phyloP scores from a whole-genome alignment of 495 filamentous ascomycete species.

The Thermochaetoides thermophila region DNA sequence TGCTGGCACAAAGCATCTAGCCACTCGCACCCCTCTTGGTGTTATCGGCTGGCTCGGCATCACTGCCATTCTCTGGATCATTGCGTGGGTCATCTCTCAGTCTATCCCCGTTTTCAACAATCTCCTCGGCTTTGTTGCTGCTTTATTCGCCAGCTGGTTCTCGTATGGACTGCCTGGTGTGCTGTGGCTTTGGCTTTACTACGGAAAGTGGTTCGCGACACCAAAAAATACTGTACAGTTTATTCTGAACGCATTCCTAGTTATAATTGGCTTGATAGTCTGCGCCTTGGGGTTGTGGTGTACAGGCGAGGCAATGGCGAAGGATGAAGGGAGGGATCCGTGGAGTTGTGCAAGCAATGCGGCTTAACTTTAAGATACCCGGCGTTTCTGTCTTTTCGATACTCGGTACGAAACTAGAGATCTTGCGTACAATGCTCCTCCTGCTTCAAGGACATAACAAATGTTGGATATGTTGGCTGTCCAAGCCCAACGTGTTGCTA shows the following conservation, averaged over 20 bases:
- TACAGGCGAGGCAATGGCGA: conserved; percentile 8
- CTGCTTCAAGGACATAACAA: too few relatives aligned
- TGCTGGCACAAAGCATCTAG: conserved; percentile 11
- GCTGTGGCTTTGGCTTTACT: conserved; percentile 40
- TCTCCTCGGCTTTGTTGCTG: conserved; percentile 29
- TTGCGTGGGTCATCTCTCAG: conserved; percentile 45
- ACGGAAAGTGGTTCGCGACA: conserved; percentile 21
- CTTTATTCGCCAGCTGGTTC: conserved; percentile 37
- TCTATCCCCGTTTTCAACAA: conserved; percentile 46
- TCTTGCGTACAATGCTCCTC: too few relatives aligned
- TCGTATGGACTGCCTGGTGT: conserved; percentile 36
- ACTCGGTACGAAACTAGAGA: too few relatives aligned
- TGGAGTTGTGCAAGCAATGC: conserved; percentile 10
- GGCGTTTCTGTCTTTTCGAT: not conserved
- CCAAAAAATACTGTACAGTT: conserved; percentile 2
- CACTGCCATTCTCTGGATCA: conserved; percentile 34
- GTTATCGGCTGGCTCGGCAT: conserved; percentile 33
- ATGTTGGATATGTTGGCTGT: too few relatives aligned
- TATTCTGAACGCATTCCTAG: conserved; percentile 2
- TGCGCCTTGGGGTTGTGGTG: conserved; percentile 8
- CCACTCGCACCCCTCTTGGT: conserved; percentile 5
- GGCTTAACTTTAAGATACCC: conserved; percentile 3
- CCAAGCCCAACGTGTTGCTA: too few relatives aligned
- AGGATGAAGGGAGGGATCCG: conserved; percentile 2
- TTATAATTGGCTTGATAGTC: conserved; percentile 3